Evolutionary conservation across 495 filamentous ascomycete genomes (phyloP), one percentile per base, ranked within the genome.

Genomic region (Astrothelium subdiscretum): DNA sequence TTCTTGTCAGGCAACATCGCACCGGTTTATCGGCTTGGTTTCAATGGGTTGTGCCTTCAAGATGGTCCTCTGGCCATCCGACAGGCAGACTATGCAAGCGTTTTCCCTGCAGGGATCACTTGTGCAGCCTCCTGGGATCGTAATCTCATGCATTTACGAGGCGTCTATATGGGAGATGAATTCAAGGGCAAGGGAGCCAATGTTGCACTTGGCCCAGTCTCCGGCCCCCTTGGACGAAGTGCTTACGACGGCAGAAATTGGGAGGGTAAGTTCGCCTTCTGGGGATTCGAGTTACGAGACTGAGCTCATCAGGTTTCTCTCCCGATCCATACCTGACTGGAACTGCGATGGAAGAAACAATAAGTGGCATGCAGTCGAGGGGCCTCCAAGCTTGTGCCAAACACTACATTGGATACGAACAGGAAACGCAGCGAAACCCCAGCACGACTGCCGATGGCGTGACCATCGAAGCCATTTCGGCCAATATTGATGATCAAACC

Each of bases 371-470:
- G 59, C 83, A 86, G 68, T 73, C 74, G 60, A 73, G 76, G 0
- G 83, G 83, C 15, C 78, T 86, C 1, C 78, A 85, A 38, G 80
- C 83, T 5, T 79, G 76, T 63, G 80, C 80, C 8, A 87, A 59
- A 48, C 54, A 63, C 32, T 65, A 32, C 31, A 65, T 68, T 40
- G 65, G 59, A 31, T 63, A 70, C 59, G 68, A 70, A 59, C 68
- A 70, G 44, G 68, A 70, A 48, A 70, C 64, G 15, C 66, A 70
- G 31, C 68, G 68, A 13, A 66, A 66, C 57, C 68, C 68, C 13
- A 64, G 57, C 22, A 24, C 24, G n/a, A 58, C 57, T 13, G 32
- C 32, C 20, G 43, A 64, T 18, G 68, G 62, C 29, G 63, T 60
- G 20, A 73, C 77, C 26, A 77, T 76, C 38, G 64, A 71, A 57